Evolutionary conservation across 257 asterid species (phyloP).

Genomic region (Petunia axillaris): DNA sequence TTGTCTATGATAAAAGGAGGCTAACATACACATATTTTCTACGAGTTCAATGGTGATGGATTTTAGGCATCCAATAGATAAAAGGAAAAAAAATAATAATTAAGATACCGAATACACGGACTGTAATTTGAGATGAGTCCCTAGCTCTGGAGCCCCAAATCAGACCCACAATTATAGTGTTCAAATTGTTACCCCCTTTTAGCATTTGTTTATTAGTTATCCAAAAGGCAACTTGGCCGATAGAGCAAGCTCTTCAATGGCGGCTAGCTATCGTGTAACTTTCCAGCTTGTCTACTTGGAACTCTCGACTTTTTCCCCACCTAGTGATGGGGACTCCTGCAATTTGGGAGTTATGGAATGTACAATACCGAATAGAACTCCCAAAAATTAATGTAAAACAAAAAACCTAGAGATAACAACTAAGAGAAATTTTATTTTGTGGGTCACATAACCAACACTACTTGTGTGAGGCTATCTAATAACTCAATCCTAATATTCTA

Average conservation of each 20-base stretch:
- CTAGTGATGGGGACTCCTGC: not conserved
- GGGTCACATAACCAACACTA: no score
- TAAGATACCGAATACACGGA: no score
- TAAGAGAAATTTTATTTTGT: no score
- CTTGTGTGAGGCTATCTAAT: no score
- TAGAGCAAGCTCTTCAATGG: constrained; percentile 7
- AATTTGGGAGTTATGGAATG: not conserved
- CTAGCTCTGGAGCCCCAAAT: no score
- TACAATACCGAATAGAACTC: not conserved
- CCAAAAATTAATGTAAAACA: not conserved
- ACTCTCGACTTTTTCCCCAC: not conserved
- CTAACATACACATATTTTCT: no score
- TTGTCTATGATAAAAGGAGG: no score
- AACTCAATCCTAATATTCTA: no score
- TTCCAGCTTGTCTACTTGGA: not conserved
- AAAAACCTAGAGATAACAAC: not conserved
- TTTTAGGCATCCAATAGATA: no score
- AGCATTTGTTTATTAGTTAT: not conserved
- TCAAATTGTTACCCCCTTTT: not conserved
- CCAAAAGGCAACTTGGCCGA: not conserved
- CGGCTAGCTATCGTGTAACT: not conserved
- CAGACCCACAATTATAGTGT: not conserved
- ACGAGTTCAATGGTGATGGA: no score
- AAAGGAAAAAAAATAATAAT: no score
- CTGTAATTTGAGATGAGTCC: no score